Evolutionary conservation across 352 stramenopile species (phyloP).

Genomic region (Globisporangium parvum): DNA sequence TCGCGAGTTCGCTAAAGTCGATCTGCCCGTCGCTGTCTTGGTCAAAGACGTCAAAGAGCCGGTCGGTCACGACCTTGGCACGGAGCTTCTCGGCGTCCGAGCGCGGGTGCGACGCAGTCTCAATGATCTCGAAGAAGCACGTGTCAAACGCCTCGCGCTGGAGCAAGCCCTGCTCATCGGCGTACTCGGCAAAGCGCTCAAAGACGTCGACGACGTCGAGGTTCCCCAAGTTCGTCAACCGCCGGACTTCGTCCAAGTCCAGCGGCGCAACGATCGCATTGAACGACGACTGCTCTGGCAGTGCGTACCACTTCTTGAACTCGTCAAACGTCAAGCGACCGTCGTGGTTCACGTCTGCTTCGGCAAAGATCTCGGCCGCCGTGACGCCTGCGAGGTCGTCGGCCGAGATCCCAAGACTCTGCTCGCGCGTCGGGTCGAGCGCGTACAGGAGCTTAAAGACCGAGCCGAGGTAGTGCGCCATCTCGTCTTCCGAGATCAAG

Average conservation of each 20-base stretch:
- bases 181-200: slow-evolving; percentile 73
- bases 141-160: slow-evolving; percentile 62
- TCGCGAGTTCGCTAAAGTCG: slow-evolving; percentile 84
- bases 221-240: slow-evolving; percentile 76
- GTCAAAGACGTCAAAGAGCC: slow-evolving; percentile 81
- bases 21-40: slow-evolving; percentile 69
- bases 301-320: slow-evolving; percentile 81
- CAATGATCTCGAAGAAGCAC: slow-evolving; percentile 69
- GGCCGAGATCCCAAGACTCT: slow-evolving; percentile 52
- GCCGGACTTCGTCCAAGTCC: slow-evolving; percentile 76
- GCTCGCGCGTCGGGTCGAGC: slow-evolving; percentile 50
- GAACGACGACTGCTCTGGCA: slow-evolving; percentile 59
- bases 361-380: slow-evolving; percentile 75
- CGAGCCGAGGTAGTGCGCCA: slow-evolving; percentile 80
- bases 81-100: slow-evolving; percentile 59
- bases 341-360: slow-evolving; percentile 83
- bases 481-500: slow-evolving; percentile 79
- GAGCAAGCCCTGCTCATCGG: slow-evolving; percentile 50
- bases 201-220: slow-evolving; percentile 85
- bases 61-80: slow-evolving; percentile 64
- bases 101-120: slow-evolving; percentile 51
- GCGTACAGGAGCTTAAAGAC: slow-evolving; percentile 81
- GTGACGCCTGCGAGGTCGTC: slow-evolving; percentile 63
- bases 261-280: slow-evolving; percentile 67
- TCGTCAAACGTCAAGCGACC: slow-evolving; percentile 81